Evolutionary conservation across 2,329 filamentous ascomycete genomes (phyloP), one percentile per base, ranked within the genome.

Genomic region (Ceratocystis diversiconidia): DNA sequence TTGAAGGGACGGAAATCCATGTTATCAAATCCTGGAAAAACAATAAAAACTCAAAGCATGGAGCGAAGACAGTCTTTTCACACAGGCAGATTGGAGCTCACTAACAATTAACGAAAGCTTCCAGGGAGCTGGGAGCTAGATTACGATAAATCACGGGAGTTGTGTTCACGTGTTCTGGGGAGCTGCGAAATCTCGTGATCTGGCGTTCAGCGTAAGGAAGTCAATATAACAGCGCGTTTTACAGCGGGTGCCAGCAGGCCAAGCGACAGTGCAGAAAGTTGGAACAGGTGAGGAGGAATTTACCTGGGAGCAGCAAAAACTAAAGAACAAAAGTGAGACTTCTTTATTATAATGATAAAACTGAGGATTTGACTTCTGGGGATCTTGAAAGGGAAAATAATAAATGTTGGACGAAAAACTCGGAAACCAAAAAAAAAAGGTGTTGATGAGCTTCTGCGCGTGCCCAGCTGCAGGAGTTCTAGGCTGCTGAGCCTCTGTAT

Each of bases 171-270:
- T 78, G 76, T 75, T 76, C 73, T 74, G 73, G 72, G 75, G 75
- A 74, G 73, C 63, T 46, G 61, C 61, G 55, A 66, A 74, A 78
- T 75, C 76, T 78, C 76, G 77, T 78, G 76, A 78, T 78, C 76
- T 78, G 76, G 76, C 75, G 76, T 68, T 64, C 46, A 22, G 52
- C 19, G 10, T 30, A 17, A 15, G 52, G 28, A 32, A 57, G 52
- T 57, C 52, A 57, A 28, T 57, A 57, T n/a, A 57, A 32, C 52
- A 32, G 28, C 52, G 52, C 52, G 52, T 25, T 57, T 57, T 57
- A 57, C 52, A 57, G 52, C 52, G 52, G 52, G 15, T 10, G 28
- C 52, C 8, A 32, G 22, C 25, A 30, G 52, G 52, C 52, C 52
- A 57, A 17, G 52, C 52, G 52, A 28, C 48, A 57, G 52, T 28